Evolutionary conservation across 73 alveolate species (phyloP).

Genomic region (Tetrahymena malaccensis): DNA sequence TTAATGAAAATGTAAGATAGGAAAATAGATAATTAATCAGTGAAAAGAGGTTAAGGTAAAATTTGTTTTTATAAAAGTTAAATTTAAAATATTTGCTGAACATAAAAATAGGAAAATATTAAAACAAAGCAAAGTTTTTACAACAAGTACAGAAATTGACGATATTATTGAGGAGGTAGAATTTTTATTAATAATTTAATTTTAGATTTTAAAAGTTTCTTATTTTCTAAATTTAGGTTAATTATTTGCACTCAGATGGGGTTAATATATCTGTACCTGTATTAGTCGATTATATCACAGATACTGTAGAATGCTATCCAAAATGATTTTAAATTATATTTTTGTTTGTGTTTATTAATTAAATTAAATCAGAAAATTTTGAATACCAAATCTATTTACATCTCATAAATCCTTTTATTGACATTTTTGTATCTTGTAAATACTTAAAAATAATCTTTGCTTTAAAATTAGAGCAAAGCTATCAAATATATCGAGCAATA

Average conservation of each 20-base stretch:
- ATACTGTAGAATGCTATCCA: not conserved
- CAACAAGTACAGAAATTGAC: not conserved
- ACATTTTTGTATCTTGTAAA: too few relatives aligned
- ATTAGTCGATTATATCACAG: not conserved
- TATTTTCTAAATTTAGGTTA: not conserved
- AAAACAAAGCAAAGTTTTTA: not conserved
- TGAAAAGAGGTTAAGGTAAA: not conserved
- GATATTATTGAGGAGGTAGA: not conserved
- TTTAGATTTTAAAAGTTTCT: not conserved
- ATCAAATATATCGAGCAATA: not conserved
- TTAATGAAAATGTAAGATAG: not conserved
- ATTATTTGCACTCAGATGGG: not conserved
- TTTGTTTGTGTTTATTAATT: not conserved
- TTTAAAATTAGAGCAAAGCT: not conserved
- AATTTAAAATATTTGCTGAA: not conserved
- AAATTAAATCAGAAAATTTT: not conserved
- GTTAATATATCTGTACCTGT: not conserved
- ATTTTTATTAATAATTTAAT: not conserved
- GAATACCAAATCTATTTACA: not conserved
- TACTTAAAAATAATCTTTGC: too few relatives aligned
- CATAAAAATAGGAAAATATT: not conserved
- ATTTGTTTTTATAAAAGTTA: not conserved
- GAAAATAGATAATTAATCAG: not conserved
- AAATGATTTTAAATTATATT: not conserved
- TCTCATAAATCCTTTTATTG: too few relatives aligned